Evolutionary conservation across 331 rosid genomes (phyloP), one percentile per base, ranked within the genome.

Genomic region (Quercus lobata): DNA sequence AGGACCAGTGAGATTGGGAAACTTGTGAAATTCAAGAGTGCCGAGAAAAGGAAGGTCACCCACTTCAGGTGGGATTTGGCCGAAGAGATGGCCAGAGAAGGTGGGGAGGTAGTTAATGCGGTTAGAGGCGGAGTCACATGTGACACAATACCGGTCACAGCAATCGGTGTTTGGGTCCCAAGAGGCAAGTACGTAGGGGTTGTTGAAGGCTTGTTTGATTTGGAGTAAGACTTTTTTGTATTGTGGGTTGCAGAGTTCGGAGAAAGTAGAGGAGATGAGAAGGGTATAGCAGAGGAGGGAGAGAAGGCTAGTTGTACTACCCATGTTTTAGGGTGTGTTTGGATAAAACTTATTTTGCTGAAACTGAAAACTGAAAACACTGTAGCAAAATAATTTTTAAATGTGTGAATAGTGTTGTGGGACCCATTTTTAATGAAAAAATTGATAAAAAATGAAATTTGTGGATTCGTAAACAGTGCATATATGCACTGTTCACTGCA

Each of bases 1-100:
- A 7, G 97, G 90, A 61, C 96, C 97, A 0, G 83, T 86, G 37
- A 92, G 87, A 19, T 83, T 88, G 7, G 93, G 79, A 1, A 79
- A 88, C 56, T 88, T 86, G 72, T 84, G 94, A 73, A 92, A 73
- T 1, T 68, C 80, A 5, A 94, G 88, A 53, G 71, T 73, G 57
- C 84, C 65, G 0, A 91, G 85, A 55, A 52, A 90, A 0, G 94
- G 91, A n/a, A 88, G 93, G 68, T 91, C 86, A 2, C 92, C 96
- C 0, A 91, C 84, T 1, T 77, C 62, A 3, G 87, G 77, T 0
- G 97, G 94, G 79, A 91, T 91, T 46, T 54, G 87, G 2, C 89
- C 88, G 0, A 84, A 60, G n/a, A 91, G 78, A 0, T 80, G 21
- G 6, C 83, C 83, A 8, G 89, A 4, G n/a, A 71, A 17, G 14